Conservation (phyloP, 2,329 filamentous ascomycete genomes). For the Sporothrix luriei region DNA sequence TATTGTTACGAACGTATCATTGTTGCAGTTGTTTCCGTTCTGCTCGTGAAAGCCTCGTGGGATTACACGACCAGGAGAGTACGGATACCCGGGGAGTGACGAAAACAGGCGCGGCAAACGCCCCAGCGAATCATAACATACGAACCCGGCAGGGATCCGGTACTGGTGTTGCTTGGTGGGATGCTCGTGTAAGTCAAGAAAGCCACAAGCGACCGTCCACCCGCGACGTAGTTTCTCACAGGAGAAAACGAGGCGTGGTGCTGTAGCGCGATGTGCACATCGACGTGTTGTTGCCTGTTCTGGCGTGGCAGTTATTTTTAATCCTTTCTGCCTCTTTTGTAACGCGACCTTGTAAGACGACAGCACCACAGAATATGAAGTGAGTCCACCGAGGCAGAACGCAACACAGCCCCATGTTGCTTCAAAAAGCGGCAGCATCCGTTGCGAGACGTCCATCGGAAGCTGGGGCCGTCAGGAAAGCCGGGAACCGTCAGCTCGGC, state of each 20-base stretch:
- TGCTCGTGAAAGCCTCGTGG: background rate
- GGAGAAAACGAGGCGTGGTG: background rate
- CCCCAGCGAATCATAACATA: background rate
- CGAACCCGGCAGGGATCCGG: background rate
- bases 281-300: background rate
- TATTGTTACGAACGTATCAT: background rate
- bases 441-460: constrained; percentile 1
- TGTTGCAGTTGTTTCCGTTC: background rate
- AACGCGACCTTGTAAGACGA: background rate
- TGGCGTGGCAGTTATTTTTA: constrained; percentile 14
- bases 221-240: background rate
- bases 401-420: constrained; percentile 11
- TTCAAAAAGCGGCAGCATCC: background rate
- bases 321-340: background rate
- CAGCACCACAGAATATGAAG: background rate
- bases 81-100: background rate
- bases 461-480: background rate
- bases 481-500: background rate
- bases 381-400: no score
- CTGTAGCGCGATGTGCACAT: background rate
- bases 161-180: background rate
- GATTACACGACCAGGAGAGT: background rate
- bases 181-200: background rate
- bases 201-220: background rate
- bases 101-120: constrained; percentile 6